These are phyloP conservation scores for Tolypocladium sp. DNA, from an alignment of 2,329 filamentous ascomycete species.

Conservation along the genomic window DNA sequence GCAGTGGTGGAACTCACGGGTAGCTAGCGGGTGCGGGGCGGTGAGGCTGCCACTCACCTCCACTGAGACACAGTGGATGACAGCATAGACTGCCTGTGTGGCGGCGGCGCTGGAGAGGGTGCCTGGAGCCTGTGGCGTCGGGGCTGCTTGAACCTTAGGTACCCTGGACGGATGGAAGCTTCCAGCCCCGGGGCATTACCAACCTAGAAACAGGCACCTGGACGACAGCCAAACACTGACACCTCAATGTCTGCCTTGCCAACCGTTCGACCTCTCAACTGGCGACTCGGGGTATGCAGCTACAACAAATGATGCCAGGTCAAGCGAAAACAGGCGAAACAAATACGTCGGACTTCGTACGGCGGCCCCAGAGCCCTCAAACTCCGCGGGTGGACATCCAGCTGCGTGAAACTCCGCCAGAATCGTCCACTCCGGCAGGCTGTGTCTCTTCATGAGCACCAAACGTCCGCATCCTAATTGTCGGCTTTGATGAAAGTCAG, in stretches of 20 bases:
- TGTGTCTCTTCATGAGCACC: not conserved
- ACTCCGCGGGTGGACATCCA: not conserved
- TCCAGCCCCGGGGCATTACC: not conserved
- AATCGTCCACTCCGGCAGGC: not conserved
- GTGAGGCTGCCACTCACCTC: not conserved
- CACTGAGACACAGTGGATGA: not conserved
- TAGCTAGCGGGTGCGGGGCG: not conserved
- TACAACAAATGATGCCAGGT: not conserved
- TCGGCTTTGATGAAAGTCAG: no score
- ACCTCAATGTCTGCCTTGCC: no score
- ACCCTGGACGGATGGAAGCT: not conserved
- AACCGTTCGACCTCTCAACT: not conserved
- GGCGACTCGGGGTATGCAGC: not conserved
- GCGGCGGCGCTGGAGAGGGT: not conserved
- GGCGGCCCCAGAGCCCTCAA: not conserved
- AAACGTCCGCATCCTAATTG: not conserved
- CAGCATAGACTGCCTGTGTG: not conserved
- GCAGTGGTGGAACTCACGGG: not conserved
- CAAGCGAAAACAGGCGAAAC: not conserved
- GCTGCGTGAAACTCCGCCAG: not conserved
- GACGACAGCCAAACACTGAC: no score
- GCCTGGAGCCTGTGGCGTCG: not conserved
- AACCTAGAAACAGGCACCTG: no score
- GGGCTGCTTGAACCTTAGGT: not conserved
- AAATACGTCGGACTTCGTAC: not conserved